Conservation (phyloP, 352 stramenopile genomes). For the Phytopythium sindhum region DNA sequence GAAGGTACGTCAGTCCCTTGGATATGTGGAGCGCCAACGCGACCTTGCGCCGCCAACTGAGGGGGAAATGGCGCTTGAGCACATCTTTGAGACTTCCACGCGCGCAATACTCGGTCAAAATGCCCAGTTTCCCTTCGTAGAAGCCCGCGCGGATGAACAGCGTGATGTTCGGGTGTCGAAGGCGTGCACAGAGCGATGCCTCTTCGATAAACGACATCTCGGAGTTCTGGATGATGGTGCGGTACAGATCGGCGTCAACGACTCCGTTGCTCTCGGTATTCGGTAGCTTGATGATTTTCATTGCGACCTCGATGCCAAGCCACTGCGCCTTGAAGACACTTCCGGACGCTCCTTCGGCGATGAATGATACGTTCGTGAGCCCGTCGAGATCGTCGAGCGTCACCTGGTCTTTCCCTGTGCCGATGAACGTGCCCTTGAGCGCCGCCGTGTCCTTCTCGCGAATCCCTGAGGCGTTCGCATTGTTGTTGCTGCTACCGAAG, state of each 20-base stretch:
- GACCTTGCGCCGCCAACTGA: conserved; percentile 60
- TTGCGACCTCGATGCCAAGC: conserved; percentile 68
- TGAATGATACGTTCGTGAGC: conserved; percentile 48
- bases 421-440: conserved; percentile 41
- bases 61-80: conserved; percentile 51
- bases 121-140: conserved; percentile 61
- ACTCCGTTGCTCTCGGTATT: conserved; percentile 31
- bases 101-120: conserved; percentile 67
- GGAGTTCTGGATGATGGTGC: conserved; percentile 69
- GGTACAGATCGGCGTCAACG: conserved; percentile 50
- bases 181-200: conserved; percentile 49
- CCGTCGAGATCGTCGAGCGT: conserved; percentile 56
- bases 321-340: conserved; percentile 67
- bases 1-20: conserved; percentile 66
- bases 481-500: conserved; percentile 32
- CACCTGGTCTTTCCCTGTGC: conserved; percentile 34
- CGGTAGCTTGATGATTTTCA: conserved; percentile 72
- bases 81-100: conserved; percentile 71
- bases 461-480: not conserved
- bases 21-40: conserved; percentile 53
- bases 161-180: conserved; percentile 70
- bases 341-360: conserved; percentile 57
- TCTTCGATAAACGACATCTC: conserved; percentile 65
- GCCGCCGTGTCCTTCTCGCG: conserved; percentile 28
- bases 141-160: conserved; percentile 65